Evolutionary conservation across 2,329 filamentous ascomycete species (phyloP).

Genomic region (Colletotrichum liriopes): DNA sequence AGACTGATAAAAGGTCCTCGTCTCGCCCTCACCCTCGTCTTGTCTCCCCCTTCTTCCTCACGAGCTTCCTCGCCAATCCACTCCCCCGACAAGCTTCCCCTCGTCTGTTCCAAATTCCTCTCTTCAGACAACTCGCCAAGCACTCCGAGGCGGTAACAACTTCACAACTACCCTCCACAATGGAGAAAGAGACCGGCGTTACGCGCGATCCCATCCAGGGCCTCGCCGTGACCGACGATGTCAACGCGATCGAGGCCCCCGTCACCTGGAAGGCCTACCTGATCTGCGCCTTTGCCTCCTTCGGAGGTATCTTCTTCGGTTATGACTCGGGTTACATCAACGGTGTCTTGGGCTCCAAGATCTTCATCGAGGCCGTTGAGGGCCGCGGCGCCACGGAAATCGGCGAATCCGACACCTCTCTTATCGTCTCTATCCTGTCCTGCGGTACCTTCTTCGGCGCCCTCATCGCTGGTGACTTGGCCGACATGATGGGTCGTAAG

Average conservation of each 20-base stretch:
- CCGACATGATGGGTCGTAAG: constrained; percentile 82
- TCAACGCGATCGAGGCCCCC: constrained; percentile 76
- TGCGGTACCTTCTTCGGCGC: constrained; percentile 85
- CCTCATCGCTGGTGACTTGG: constrained; percentile 82
- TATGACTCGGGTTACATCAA: constrained; percentile 86
- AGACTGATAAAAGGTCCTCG: constrained; percentile 39
- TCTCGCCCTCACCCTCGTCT: constrained; percentile 25
- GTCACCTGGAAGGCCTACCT: constrained; percentile 79
- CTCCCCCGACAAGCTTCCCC: constrained; percentile 26
- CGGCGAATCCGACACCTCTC: constrained; percentile 62
- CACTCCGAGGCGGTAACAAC: constrained; percentile 2
- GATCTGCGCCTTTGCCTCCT: constrained; percentile 79
- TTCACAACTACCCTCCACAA: constrained; percentile 7
- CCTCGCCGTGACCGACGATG: constrained; percentile 64
- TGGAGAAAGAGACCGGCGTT: constrained; percentile 41
- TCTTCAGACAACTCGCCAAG: constrained; percentile 28
- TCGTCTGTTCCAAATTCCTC: constrained; percentile 24
- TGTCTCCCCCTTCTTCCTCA: constrained; percentile 14
- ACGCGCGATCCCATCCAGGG: constrained; percentile 36
- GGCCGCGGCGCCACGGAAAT: constrained; percentile 55
- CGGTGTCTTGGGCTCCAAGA: constrained; percentile 69
- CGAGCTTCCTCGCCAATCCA: constrained; percentile 32
- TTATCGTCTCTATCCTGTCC: constrained; percentile 84
- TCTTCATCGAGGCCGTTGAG: constrained; percentile 69
- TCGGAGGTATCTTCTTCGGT: constrained; percentile 83